Conservation (phyloP, 1,284 basidiomycete species). For the Melampsora abietis-canadensis region DNA sequence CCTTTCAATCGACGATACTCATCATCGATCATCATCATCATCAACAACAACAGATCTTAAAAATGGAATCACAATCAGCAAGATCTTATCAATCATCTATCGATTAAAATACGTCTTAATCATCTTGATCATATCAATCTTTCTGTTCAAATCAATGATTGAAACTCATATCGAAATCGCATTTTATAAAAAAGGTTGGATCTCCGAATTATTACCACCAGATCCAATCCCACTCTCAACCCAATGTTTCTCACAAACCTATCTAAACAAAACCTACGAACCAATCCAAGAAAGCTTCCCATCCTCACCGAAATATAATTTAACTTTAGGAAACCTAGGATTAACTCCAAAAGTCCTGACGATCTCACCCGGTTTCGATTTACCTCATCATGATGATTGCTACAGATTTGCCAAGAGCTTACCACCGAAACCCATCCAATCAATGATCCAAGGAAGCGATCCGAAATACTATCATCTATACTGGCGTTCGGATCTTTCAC, state of each 20-base stretch:
- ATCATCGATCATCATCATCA: too few species aligned
- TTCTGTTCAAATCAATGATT: background rate
- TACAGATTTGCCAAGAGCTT: conserved; percentile 24
- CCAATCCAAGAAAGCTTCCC: conserved; percentile 1
- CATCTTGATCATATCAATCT: background rate
- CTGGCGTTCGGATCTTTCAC: conserved; percentile 77
- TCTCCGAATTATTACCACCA: conserved; percentile 15
- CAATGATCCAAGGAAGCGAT: background rate
- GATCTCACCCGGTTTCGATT: conserved; percentile 33
- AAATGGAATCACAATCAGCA: background rate
- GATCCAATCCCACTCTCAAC: conserved; percentile 9
- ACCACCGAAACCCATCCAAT: background rate
- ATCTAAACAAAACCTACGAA: background rate
- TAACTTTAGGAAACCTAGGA: conserved; percentile 12
- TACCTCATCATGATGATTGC: conserved; percentile 38
- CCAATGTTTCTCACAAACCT: conserved; percentile 11
- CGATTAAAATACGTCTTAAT: conserved; percentile 10
- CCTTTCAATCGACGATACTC: too few species aligned
- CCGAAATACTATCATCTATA: conserved; percentile 70
- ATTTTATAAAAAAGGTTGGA: conserved; percentile 12
- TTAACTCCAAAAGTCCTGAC: conserved; percentile 20
- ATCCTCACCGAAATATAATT: conserved; percentile 31
- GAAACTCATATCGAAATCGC: conserved; percentile 38
- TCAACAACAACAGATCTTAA: background rate
- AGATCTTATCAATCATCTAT: background rate